Base-by-base conservation (phyloP, 768 basidiomycete species). In the Neoboletus brunneissimus region DNA sequence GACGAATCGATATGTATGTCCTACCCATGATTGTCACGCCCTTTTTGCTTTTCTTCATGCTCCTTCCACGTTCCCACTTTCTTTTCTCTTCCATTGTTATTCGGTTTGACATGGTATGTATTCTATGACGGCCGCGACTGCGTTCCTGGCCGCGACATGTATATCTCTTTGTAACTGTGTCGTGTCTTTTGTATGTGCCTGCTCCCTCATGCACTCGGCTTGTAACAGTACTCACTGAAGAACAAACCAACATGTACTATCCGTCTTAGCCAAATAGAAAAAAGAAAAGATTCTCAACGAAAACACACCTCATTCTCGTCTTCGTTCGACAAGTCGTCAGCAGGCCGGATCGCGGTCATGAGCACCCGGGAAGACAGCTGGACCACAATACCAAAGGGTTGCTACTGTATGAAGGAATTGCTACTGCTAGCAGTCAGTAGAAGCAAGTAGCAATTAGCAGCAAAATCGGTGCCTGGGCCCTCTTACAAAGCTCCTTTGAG, bases 21-120 rank as follows among this genome's bases (percentile, higher is more conserved):
- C 44, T 2, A 6, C 5, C 23, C 18, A 52, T 12, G 41, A 35
- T 10, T 45, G 25, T 23, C n/a, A 20, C 4, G 8, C 22, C 34
- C 22, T 8, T 7, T 34, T 41, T n/a, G n/a, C 22, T 22, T 35
- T 9, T 35, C 1, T 35, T 18, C 22, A 11, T 48, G 22, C 10
- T 23, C 18, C n/a, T n/a, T n/a, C n/a, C n/a, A n/a, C n/a, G n/a
- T 1, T 31, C 9, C 20, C 2, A n/a, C 16, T 15, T 18, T 13
- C 10, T 4, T 16, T 34, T 31, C n/a, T 13, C 15, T 23, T 20
- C 5, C 35, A 22, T 40, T 18, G 16, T 38, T 44, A 55, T 61
- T 43, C 22, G 15, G 20, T 48, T 27, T 4, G 57, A 32, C 27
- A 27, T 22, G 40, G 49, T 51, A 60, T 61, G 50, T 60, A 44